Base-by-base conservation (phyloP, 1,284 basidiomycete genomes). In the Xanthoconium separans region DNA sequence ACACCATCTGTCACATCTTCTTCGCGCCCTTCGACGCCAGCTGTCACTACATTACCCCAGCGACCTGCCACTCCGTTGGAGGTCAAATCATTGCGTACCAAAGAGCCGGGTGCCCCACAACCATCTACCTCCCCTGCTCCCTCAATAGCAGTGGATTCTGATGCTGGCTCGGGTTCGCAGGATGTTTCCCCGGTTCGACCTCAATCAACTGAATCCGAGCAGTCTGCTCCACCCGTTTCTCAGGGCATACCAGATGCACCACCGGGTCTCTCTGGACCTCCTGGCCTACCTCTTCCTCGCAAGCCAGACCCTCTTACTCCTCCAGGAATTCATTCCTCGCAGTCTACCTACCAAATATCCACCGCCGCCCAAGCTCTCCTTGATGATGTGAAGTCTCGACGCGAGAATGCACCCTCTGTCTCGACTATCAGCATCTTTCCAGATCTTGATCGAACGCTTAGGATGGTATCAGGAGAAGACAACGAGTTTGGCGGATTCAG, bases 341-440 rank as follows among this genome's bases (percentile, higher is more conserved):
- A 81, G 54, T 81, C 85, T 27, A 81, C 86, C 4, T 95, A 95
- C 70, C 91, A 93, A 66, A 91, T 93, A 75, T 93, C 93, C 0
- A 88, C 79, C 13, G 87, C 89, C 43, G 92, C 91, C 0, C 88
- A 89, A 61, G 90, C 89, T 3, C 76, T 95, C 44, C 77, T 95
- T 47, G 91, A 94, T 57, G 93, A 95, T 63, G 82, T 95, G 52
- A 85, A 84, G 64, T 83, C 83, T 44, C 79, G 93, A 40, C 79
- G 91, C 43, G 89, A 92, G 62, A 78, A 81, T 9, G 64, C 77
- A 3, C 72, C 80, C 4, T 56, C 71, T 12, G 68, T 77, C 20
- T 70, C 75, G 29, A 77, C 75, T 45, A 73, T 82, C 56, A 91
- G 81, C 67, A 88, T 91, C n/a, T 94, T 93, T 77, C 91, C 91